Percentiles rank a stretch among this genome's conserved stretches.
phyloP scores from a whole-genome alignment of 306 rosid species.

The Pterocarpus santalinus region DNA sequence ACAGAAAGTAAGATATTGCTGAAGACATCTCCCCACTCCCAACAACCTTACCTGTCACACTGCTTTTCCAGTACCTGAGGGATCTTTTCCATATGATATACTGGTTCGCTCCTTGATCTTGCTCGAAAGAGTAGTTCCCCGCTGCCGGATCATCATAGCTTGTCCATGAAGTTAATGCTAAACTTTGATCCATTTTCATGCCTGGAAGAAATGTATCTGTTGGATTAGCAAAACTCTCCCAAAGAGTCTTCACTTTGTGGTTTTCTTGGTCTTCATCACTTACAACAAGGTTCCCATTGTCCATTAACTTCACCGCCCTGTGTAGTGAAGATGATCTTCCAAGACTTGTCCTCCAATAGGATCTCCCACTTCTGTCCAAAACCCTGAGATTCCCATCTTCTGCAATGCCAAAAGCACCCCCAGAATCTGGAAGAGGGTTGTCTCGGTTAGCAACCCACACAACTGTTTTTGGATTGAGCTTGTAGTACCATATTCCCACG shows the following conservation, averaged over 20 bases:
- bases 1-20: constrained; percentile 66
- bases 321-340: constrained; percentile 46
- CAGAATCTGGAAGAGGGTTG: constrained; percentile 58
- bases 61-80: constrained; percentile 78
- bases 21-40: constrained; percentile 71
- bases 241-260: constrained; percentile 46
- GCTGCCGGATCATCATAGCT: constrained; percentile 66
- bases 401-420: constrained; percentile 61
- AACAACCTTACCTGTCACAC: constrained; percentile 58
- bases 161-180: constrained; percentile 75
- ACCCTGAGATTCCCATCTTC: constrained; percentile 77
- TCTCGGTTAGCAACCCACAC: constrained; percentile 88
- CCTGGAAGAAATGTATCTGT: constrained; percentile 89
- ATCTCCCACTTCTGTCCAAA: constrained; percentile 52
- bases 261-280: constrained; percentile 52
- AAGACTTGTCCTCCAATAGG: constrained; percentile 66
- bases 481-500: constrained; percentile 79
- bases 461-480: constrained; percentile 61
- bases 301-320: constrained; percentile 61
- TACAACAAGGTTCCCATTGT: constrained; percentile 70
- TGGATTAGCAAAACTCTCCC: constrained; percentile 82
- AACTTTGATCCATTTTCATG: constrained; percentile 66
- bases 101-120: constrained; percentile 64
- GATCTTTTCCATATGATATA: constrained; percentile 79
- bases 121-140: constrained; percentile 80